Evolutionary conservation across 331 rosid genomes (phyloP).

Genomic region (Quercus lobata): DNA sequence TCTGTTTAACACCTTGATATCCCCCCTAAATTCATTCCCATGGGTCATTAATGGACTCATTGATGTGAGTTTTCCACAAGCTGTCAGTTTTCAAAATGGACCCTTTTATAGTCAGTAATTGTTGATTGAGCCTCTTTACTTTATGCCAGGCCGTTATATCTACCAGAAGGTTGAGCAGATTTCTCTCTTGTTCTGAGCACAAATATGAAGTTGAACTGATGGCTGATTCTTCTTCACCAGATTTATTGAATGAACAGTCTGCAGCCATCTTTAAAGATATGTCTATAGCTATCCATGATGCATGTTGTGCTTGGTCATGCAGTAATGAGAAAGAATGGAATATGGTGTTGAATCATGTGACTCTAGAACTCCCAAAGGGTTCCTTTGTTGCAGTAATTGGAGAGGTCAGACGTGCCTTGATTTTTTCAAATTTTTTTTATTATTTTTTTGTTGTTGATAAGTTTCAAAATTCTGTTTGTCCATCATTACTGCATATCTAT

Average conservation of each 20-base stretch:
- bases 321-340: conserved; percentile 54
- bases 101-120: not conserved
- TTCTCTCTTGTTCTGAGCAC: conserved; percentile 69
- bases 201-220: conserved; percentile 34
- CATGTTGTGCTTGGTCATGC: conserved; percentile 83
- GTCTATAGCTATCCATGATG: conserved; percentile 55
- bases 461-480: not conserved
- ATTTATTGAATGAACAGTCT: conserved; percentile 32
- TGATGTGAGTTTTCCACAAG: conserved; percentile 61
- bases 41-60: conserved; percentile 99
- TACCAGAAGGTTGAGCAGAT: conserved; percentile 69
- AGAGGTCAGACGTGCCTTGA: conserved; percentile 58
- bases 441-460: too few relatives aligned
- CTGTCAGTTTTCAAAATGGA: conserved; percentile 7
- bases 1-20: conserved; percentile 78
- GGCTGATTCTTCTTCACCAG: conserved; percentile 31
- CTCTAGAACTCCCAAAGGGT: conserved; percentile 62
- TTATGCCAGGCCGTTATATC: conserved; percentile 71
- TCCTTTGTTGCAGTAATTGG: conserved; percentile 77
- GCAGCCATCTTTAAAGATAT: conserved; percentile 36
- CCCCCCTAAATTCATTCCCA: conserved; percentile 94
- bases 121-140: conserved; percentile 16
- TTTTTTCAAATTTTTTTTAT: not conserved
- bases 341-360: conserved; percentile 55
- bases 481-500: not conserved